Percentiles rank a stretch among this genome's conserved stretches.
These are phyloP conservation scores for Annulohypoxylon stygium DNA, from an alignment of 495 filamentous ascomycete genomes.

Conservation along the genomic window DNA sequence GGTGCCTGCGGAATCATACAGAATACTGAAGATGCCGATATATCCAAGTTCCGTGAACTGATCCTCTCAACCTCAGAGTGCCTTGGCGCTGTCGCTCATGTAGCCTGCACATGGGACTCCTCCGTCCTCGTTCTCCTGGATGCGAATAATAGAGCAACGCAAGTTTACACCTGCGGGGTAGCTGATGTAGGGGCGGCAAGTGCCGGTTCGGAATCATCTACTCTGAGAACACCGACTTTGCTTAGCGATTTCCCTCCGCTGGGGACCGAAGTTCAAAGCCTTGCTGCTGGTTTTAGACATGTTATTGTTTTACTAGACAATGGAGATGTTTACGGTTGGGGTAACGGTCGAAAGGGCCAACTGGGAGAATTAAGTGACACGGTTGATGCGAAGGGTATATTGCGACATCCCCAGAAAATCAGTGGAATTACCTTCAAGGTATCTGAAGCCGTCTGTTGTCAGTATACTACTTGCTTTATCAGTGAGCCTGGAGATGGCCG, in stretches of 20 bases:
- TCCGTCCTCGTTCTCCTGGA: slow-evolving; percentile 67
- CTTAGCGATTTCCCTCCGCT: slow-evolving; percentile 73
- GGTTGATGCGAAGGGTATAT: slow-evolving; percentile 49
- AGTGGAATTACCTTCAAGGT: slow-evolving; percentile 66
- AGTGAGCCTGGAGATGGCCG: slow-evolving; percentile 66
- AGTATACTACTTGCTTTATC: slow-evolving; percentile 83
- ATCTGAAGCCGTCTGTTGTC: slow-evolving; percentile 76
- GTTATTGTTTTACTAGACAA: slow-evolving; percentile 77
- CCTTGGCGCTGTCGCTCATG: slow-evolving; percentile 41
- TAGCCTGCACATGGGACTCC: slow-evolving; percentile 83
- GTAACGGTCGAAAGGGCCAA: slow-evolving; percentile 85
- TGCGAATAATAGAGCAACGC: slow-evolving; percentile 51
- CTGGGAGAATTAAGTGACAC: slow-evolving; percentile 66
- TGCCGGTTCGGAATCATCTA: neutral
- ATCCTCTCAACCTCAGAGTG: slow-evolving; percentile 21
- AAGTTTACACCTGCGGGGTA: slow-evolving; percentile 72
- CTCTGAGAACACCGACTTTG: slow-evolving; percentile 22
- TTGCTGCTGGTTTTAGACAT: slow-evolving; percentile 83
- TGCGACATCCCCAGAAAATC: slow-evolving; percentile 72
- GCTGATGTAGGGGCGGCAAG: slow-evolving; percentile 45
- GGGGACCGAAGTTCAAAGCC: slow-evolving; percentile 62
- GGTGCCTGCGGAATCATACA: slow-evolving; percentile 65
- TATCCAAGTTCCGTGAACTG: slow-evolving; percentile 47
- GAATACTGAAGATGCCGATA: slow-evolving; percentile 11
- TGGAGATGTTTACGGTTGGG: slow-evolving; percentile 90